Evolutionary conservation across 2,329 filamentous ascomycete genomes (phyloP).

Genomic region (Talaromyces albobiverticillius): DNA sequence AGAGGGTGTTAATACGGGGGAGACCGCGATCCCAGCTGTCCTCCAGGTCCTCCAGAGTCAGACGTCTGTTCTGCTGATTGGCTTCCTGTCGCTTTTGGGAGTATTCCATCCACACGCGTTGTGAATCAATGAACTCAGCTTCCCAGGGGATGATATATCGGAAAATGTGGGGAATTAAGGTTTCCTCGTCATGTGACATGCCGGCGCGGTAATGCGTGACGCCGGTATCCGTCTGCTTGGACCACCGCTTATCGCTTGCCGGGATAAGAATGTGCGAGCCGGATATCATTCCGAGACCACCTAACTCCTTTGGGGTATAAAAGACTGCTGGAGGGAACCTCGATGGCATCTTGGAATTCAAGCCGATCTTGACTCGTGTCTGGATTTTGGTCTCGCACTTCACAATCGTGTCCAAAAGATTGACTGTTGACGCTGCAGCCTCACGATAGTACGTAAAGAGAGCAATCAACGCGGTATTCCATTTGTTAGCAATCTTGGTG

Average conservation of each 20-base stretch:
- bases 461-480: slow-evolving; percentile 96
- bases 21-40: slow-evolving; percentile 98
- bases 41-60: slow-evolving; percentile 93
- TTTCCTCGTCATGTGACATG: slow-evolving; percentile 98
- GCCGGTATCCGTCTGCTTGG: slow-evolving; percentile 94
- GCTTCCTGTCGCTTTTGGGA: slow-evolving; percentile 96
- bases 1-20: slow-evolving; percentile 95
- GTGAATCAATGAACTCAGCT: slow-evolving; percentile 97
- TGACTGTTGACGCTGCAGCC: slow-evolving; percentile 91
- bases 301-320: slow-evolving; percentile 96
- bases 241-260: slow-evolving; percentile 96
- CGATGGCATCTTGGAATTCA: slow-evolving; percentile 99
- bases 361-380: slow-evolving; percentile 94
- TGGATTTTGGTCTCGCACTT: slow-evolving; percentile 99
- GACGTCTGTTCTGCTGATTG: slow-evolving; percentile 90
- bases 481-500: slow-evolving; percentile 99
- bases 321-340: slow-evolving; percentile 98
- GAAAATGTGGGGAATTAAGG: slow-evolving; percentile 97
- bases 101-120: slow-evolving; percentile 98
- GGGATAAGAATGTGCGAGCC: slow-evolving; percentile 97
- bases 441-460: slow-evolving; percentile 99
- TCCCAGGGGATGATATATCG: slow-evolving; percentile 99
- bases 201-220: slow-evolving; percentile 95
- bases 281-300: slow-evolving; percentile 97
- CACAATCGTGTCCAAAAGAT: slow-evolving; percentile 92